Percentiles rank a stretch among this genome's conserved stretches.
These are phyloP conservation scores for Phaeodactylum tricornutum DNA, from an alignment of 108 stramenopile genomes.

Conservation along the genomic window DNA sequence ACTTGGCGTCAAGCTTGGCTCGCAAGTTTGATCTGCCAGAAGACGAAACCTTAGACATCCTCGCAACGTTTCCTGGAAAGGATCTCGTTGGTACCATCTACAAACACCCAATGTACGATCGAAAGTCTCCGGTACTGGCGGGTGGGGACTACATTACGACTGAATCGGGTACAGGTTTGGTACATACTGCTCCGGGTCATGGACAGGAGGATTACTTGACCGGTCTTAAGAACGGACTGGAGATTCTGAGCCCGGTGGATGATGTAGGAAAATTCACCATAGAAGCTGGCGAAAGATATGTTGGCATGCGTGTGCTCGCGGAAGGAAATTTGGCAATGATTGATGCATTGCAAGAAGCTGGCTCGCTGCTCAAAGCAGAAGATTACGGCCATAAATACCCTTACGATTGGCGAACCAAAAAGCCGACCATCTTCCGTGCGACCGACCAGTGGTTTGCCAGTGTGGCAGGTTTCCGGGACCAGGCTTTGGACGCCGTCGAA, in stretches of 20 bases:
- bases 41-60: conserved; percentile 48
- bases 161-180: conserved; percentile 96
- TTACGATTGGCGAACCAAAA: conserved; percentile 99
- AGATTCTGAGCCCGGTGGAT: conserved; percentile 85
- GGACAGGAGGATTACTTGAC: conserved; percentile 97
- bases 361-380: conserved; percentile 75
- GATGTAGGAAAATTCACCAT: conserved; percentile 89
- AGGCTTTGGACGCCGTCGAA: conserved; percentile 82
- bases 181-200: conserved; percentile 99
- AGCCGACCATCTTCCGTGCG: conserved; percentile 96
- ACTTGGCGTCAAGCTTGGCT: conserved; percentile 59
- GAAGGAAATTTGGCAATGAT: conserved; percentile 88
- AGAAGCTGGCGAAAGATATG: conserved; percentile 86
- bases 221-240: conserved; percentile 75
- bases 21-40: conserved; percentile 64
- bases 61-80: conserved; percentile 45
- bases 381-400: conserved; percentile 98
- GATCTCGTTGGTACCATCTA: conserved; percentile 74
- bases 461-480: conserved; percentile 87
- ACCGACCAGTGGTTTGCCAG: conserved; percentile 99
- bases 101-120: conserved; percentile 76
- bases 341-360: conserved; percentile 62
- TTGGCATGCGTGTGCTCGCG: conserved; percentile 73
- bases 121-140: conserved; percentile 70
- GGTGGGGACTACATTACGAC: conserved; percentile 98